Evolutionary conservation across 495 filamentous ascomycete genomes (phyloP).

Genomic region (Chaetomium tenue): DNA sequence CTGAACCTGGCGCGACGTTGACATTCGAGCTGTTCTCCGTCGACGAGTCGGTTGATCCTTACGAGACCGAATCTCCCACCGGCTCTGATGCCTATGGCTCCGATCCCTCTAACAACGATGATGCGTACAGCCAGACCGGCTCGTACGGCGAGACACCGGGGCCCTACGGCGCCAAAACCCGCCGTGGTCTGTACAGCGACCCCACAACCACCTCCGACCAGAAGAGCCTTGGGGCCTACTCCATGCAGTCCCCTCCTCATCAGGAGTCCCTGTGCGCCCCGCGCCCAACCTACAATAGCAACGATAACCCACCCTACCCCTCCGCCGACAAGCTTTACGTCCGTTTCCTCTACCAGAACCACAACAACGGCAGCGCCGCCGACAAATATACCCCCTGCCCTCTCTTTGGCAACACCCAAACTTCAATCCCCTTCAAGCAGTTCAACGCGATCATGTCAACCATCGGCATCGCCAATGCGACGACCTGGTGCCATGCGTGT

Average conservation of each 20-base stretch:
- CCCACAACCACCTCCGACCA: background rate
- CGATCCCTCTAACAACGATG: background rate
- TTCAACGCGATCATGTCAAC: slow-evolving; percentile 8
- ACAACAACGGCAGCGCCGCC: background rate
- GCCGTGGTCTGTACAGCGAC: background rate
- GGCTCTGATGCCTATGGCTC: too few species aligned
- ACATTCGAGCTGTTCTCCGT: slow-evolving; percentile 45
- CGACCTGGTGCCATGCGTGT: slow-evolving; percentile 9
- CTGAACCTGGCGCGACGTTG: slow-evolving; percentile 41
- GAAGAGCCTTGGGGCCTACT: too few species aligned
- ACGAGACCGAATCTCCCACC: background rate
- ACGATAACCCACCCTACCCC: slow-evolving; percentile 22
- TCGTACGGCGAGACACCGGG: background rate
- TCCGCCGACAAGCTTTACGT: slow-evolving; percentile 35
- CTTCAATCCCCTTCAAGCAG: slow-evolving; percentile 5
- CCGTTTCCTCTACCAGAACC: slow-evolving; percentile 41
- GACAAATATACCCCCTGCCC: background rate
- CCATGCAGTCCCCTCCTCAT: too few species aligned
- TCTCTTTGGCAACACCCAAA: slow-evolving; percentile 2
- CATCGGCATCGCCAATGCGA: slow-evolving; percentile 9
- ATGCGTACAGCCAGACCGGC: background rate
- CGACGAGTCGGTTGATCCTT: background rate
- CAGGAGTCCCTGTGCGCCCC: too few species aligned
- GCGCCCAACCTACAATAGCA: background rate
- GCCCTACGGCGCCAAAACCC: background rate